Conservation (phyloP, 2,329 filamentous ascomycete genomes). For the Scytalidium sp. region DNA sequence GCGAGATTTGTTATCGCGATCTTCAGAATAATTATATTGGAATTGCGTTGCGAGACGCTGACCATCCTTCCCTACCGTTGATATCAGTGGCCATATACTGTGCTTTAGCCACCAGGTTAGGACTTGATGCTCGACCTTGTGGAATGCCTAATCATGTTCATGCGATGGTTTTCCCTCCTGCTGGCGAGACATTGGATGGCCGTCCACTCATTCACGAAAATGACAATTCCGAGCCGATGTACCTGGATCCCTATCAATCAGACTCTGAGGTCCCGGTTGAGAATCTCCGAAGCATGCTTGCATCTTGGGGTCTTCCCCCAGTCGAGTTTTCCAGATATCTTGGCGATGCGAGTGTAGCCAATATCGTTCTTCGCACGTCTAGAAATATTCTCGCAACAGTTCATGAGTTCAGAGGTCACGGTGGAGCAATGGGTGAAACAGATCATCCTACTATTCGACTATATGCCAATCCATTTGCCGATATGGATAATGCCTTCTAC, state of each 20-base stretch:
- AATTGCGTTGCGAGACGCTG: constrained; percentile 67
- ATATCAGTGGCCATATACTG: constrained; percentile 87
- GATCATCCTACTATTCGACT: constrained; percentile 32
- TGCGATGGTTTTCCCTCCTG: constrained; percentile 65
- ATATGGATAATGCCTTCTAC: constrained; percentile 35
- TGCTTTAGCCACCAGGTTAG: constrained; percentile 70
- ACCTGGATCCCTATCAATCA: constrained; percentile 77
- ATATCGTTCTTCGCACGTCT: constrained; percentile 72
- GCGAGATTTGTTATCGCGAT: constrained; percentile 67
- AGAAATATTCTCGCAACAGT: constrained; percentile 79
- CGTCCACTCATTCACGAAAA: constrained; percentile 33
- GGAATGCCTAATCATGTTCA: constrained; percentile 85
- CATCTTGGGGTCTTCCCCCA: constrained; percentile 39
- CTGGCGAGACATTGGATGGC: constrained; percentile 59
- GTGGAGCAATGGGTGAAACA: constrained; percentile 18
- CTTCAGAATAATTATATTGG: constrained; percentile 87
- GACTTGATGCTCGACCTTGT: constrained; percentile 74
- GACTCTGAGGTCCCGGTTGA: constrained; percentile 62
- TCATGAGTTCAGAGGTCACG: constrained; percentile 42
- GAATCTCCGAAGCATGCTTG: constrained; percentile 58
- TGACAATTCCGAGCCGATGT: constrained; percentile 57
- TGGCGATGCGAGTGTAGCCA: constrained; percentile 57
- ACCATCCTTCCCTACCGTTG: constrained; percentile 79
- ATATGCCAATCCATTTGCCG: constrained; percentile 26
- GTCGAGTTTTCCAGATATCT: constrained; percentile 52